Conservation (phyloP, 2,329 filamentous ascomycete species). For the Huntiella moniliformis region DNA sequence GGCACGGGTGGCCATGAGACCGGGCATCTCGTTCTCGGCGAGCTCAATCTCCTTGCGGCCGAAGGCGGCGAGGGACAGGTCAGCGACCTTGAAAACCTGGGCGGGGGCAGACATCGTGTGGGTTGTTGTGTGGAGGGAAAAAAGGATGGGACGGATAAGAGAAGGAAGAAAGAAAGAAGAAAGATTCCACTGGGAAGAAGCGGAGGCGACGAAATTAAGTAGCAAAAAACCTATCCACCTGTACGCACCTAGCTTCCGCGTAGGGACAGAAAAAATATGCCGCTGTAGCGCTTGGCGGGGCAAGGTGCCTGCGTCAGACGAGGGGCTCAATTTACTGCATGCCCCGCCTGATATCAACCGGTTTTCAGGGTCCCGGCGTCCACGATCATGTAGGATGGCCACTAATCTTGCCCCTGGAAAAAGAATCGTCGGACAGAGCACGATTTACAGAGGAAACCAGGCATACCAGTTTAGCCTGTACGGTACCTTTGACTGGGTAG, state of each 20-base stretch:
- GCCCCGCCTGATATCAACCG: no score
- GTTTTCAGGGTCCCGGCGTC: no score
- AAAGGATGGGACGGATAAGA: conserved; percentile 8
- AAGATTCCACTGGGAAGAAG: conserved; percentile 8
- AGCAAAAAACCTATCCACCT: background rate
- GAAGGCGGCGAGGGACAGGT: conserved; percentile 93
- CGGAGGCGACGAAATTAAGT: conserved; percentile 9
- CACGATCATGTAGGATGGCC: no score
- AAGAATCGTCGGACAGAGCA: no score
- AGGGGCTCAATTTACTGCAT: no score
- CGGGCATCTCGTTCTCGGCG: conserved; percentile 91
- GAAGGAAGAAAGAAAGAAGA: conserved; percentile 12
- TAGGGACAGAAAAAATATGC: background rate
- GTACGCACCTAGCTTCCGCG: no score
- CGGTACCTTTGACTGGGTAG: no score
- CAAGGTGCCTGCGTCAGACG: no score
- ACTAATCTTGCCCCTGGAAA: no score
- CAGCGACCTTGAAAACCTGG: conserved; percentile 93
- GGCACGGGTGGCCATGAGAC: conserved; percentile 82
- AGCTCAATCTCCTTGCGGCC: conserved; percentile 98
- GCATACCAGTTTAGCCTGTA: no score
- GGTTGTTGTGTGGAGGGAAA: conserved; percentile 12
- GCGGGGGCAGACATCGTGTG: conserved; percentile 56
- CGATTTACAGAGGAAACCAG: no score
- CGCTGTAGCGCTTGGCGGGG: no score